phyloP scores from a whole-genome alignment of 2,329 filamentous ascomycete species.

The Calonectria honghensis region DNA sequence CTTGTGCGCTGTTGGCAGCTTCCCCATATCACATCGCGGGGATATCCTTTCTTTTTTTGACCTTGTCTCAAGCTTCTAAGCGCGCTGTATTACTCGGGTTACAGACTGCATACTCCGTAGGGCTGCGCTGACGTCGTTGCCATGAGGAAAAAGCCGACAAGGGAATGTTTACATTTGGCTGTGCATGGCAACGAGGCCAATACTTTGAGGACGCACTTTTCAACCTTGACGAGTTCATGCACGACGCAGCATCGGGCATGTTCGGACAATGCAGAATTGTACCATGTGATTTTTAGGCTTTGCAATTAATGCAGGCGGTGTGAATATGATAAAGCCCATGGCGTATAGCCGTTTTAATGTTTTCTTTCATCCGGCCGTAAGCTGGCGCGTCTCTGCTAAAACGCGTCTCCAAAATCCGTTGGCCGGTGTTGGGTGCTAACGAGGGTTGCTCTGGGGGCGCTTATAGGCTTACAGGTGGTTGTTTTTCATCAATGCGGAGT shows the following conservation, averaged over 20 bases:
- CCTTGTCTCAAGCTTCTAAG: background rate
- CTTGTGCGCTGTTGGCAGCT: background rate
- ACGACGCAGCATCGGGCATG: background rate
- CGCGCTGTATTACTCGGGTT: background rate
- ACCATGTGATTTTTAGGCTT: background rate
- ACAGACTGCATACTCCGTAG: background rate
- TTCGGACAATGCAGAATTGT: background rate
- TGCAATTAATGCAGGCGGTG: background rate
- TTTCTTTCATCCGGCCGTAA: background rate
- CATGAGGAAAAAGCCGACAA: slow-evolving; percentile 2
- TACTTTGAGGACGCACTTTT: background rate
- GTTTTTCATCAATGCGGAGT: slow-evolving; percentile 5
- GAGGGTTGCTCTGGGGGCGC: slow-evolving; percentile 16
- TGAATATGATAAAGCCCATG: background rate
- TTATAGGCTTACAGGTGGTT: slow-evolving; percentile 22
- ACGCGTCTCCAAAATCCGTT: slow-evolving; percentile 5
- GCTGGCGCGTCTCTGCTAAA: slow-evolving; percentile 27
- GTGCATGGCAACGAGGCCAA: slow-evolving; percentile 26
- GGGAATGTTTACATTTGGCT: slow-evolving; percentile 30
- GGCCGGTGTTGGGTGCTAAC: background rate
- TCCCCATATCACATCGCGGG: slow-evolving; percentile 21
- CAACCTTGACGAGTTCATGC: slow-evolving; percentile 9
- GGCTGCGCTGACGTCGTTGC: slow-evolving; percentile 11
- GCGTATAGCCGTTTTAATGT: slow-evolving; percentile 1
- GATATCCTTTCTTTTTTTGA: slow-evolving; percentile 26